phyloP scores from a whole-genome alignment of 2,329 filamentous ascomycete genomes.

The Calonectria henricotiae region DNA sequence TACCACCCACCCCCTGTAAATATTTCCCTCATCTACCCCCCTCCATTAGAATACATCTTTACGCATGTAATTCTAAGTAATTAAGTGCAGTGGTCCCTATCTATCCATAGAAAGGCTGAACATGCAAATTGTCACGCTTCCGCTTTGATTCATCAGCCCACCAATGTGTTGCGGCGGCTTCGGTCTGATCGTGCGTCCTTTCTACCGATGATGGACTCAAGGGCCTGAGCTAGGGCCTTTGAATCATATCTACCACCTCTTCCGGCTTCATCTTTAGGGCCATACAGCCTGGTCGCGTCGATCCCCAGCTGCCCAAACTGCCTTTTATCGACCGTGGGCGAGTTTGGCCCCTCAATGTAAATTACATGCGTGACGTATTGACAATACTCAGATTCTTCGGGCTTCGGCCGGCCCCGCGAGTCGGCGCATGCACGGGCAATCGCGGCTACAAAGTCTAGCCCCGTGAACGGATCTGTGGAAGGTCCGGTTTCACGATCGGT shows the following conservation, averaged over 20 bases:
- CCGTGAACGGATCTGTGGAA: conserved; percentile 75
- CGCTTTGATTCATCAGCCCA: conserved; percentile 49
- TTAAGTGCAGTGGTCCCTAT: not conserved
- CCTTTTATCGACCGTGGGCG: conserved; percentile 79
- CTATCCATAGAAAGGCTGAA: not conserved
- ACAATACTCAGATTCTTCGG: conserved; percentile 67
- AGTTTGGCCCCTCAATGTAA: conserved; percentile 80
- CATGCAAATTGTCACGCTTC: not conserved
- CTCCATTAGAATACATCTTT: not conserved
- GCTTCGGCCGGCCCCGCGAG: conserved; percentile 69
- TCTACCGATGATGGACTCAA: conserved; percentile 83
- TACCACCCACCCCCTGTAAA: not conserved
- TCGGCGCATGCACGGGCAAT: conserved; percentile 83
- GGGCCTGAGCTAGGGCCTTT: conserved; percentile 79
- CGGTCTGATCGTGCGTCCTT: conserved; percentile 58
- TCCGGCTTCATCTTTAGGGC: conserved; percentile 67
- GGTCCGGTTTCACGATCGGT: conserved; percentile 92
- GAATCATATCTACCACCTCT: conserved; percentile 80
- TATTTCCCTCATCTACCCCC: not conserved
- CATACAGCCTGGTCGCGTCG: conserved; percentile 84
- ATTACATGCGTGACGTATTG: conserved; percentile 88
- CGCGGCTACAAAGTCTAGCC: conserved; percentile 86
- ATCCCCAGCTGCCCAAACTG: conserved; percentile 80
- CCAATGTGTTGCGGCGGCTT: conserved; percentile 65
- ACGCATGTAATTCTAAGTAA: not conserved